These are phyloP conservation scores for Fusarium pseudocircinatum DNA, from an alignment of 2,329 filamentous ascomycete species.

Conservation along the genomic window DNA sequence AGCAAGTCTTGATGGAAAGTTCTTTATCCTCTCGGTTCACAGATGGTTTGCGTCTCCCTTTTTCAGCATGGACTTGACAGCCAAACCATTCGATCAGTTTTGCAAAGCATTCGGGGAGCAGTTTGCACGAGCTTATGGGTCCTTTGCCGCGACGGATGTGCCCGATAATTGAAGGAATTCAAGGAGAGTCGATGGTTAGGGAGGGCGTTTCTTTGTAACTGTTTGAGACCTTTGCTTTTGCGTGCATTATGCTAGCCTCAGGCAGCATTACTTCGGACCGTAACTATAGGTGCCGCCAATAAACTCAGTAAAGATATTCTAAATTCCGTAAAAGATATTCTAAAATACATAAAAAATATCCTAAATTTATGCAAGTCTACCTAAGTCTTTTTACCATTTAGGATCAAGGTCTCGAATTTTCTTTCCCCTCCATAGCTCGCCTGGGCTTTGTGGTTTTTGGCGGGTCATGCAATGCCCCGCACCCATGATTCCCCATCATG, in stretches of 20 bases:
- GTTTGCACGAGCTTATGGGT: not conserved
- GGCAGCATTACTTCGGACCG: not conserved
- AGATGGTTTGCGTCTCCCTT: not conserved
- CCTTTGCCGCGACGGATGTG: not conserved
- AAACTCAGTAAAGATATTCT: too few relatives aligned
- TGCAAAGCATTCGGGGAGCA: not conserved
- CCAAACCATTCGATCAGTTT: not conserved
- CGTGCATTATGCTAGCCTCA: not conserved
- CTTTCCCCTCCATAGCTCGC: not conserved
- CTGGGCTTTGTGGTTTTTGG: not conserved
- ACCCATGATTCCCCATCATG: not conserved
- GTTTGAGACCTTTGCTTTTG: not conserved
- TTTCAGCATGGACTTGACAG: not conserved
- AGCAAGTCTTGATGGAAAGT: not conserved
- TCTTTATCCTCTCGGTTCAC: not conserved
- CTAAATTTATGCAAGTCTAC: not conserved
- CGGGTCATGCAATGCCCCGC: not conserved
- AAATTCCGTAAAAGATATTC: not conserved
- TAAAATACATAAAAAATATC: not conserved
- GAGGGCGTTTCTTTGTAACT: not conserved
- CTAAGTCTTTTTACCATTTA: not conserved
- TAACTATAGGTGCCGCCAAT: too few relatives aligned
- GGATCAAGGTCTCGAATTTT: not conserved
- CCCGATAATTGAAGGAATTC: not conserved
- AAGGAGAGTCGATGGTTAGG: not conserved